phyloP scores from a whole-genome alignment of 2,329 filamentous ascomycete species.

The Ceratocystis alfenasii region DNA sequence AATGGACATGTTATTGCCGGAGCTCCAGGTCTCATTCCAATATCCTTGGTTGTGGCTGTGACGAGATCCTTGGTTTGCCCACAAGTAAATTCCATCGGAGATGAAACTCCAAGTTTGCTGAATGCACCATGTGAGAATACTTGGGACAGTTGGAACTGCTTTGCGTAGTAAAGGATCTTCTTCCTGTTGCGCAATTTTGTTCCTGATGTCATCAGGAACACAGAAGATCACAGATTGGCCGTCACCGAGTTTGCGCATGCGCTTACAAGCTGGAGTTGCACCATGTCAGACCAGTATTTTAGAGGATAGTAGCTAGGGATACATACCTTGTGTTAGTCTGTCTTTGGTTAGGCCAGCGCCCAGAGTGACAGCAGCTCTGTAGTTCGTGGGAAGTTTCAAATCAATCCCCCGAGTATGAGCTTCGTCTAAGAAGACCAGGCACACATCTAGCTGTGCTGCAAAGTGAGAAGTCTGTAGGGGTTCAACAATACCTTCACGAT shows the following conservation, averaged over 20 bases:
- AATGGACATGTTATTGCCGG: slow-evolving; percentile 23
- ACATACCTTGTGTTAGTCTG: slow-evolving; percentile 51
- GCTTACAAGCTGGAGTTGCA: slow-evolving; percentile 46
- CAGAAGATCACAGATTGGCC: slow-evolving; percentile 55
- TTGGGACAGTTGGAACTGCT: slow-evolving; percentile 34
- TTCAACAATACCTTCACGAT: slow-evolving; percentile 36
- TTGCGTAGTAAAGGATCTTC: neutral
- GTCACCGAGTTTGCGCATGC: slow-evolving; percentile 56
- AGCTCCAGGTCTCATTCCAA: slow-evolving; percentile 26
- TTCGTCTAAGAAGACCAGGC: slow-evolving; percentile 58
- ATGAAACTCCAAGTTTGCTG: slow-evolving; percentile 43
- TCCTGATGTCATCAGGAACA: slow-evolving; percentile 45
- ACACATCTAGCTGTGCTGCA: slow-evolving; percentile 41
- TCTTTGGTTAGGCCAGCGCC: slow-evolving; percentile 57
- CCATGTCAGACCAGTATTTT: neutral
- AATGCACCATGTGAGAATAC: slow-evolving; percentile 51
- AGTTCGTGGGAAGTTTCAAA: slow-evolving; percentile 45
- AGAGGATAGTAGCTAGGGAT: neutral
- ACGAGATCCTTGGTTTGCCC: slow-evolving; percentile 47
- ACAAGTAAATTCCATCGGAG: slow-evolving; percentile 42
- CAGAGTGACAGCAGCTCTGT: slow-evolving; percentile 55
- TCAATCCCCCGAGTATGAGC: slow-evolving; percentile 60
- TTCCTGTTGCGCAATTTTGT: slow-evolving; percentile 35
- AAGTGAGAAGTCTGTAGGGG: slow-evolving; percentile 48
- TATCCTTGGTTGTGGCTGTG: slow-evolving; percentile 34